phyloP scores from a whole-genome alignment of 257 asterid species.

The Ilex asprella region DNA sequence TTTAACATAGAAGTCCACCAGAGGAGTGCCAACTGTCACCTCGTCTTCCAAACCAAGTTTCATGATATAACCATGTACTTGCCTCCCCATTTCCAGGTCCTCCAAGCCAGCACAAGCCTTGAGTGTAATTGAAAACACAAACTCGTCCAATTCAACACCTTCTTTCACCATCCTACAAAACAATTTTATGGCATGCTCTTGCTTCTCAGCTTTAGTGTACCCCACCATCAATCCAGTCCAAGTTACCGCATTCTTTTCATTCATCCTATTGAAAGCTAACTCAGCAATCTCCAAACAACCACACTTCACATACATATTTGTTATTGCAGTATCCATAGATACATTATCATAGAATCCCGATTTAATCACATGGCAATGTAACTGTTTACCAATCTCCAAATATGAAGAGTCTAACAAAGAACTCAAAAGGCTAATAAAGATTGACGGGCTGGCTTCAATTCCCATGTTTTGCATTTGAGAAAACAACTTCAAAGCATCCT shows the following conservation, averaged over 20 bases:
- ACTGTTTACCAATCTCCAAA: slow-evolving; percentile 38
- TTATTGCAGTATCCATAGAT: slow-evolving; percentile 30
- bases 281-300: slow-evolving; percentile 31
- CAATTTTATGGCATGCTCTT: slow-evolving; percentile 32
- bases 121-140: slow-evolving; percentile 37
- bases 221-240: slow-evolving; percentile 57
- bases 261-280: slow-evolving; percentile 26
- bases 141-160: slow-evolving; percentile 35
- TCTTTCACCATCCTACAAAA: slow-evolving; percentile 26
- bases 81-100: slow-evolving; percentile 33
- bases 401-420: slow-evolving; percentile 19
- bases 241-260: slow-evolving; percentile 30
- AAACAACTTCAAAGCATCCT: slow-evolving; percentile 26
- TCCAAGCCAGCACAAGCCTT: slow-evolving; percentile 39
- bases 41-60: slow-evolving; percentile 35
- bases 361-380: slow-evolving; percentile 39
- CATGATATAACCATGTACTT: slow-evolving; percentile 29
- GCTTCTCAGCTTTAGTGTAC: slow-evolving; percentile 35
- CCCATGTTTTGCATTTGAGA: slow-evolving; percentile 18
- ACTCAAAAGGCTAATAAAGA: slow-evolving; percentile 30
- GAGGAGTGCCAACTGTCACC: slow-evolving; percentile 49
- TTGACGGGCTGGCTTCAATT: slow-evolving; percentile 14
- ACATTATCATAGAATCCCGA: slow-evolving; percentile 30
- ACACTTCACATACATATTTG: slow-evolving; percentile 44
- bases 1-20: slow-evolving; percentile 50